A percentile compares a stretch with the other conserved stretches of the same genome.
phyloP scores from a whole-genome alignment of 148 eudicot species.

The Vaccinium corymbosum region DNA sequence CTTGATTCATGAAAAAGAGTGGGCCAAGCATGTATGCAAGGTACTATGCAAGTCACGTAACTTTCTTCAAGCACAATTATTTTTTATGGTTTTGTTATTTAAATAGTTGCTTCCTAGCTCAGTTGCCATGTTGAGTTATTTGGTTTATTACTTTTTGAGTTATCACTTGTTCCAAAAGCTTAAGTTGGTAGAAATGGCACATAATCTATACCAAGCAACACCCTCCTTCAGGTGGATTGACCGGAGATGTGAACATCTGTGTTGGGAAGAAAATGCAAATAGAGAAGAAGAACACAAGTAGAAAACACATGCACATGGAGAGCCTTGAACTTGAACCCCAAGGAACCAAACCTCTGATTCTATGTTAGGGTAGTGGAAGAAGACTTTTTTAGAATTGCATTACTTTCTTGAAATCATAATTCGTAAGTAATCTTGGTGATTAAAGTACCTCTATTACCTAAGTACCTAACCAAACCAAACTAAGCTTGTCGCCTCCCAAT shows the following conservation, averaged over 20 bases:
- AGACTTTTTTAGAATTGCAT: background rate
- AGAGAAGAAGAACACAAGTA: background rate
- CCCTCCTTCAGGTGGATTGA: background rate
- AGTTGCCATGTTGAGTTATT: background rate
- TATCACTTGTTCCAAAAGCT: background rate
- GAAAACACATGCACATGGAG: background rate
- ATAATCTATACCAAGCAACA: background rate
- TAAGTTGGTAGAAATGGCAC: background rate
- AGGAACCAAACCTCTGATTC: background rate
- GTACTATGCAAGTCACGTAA: background rate
- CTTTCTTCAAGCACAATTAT: slow-evolving; percentile 11
- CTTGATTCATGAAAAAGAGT: slow-evolving; percentile 4
- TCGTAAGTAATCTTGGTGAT: background rate
- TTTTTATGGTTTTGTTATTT: background rate
- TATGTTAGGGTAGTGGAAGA: background rate
- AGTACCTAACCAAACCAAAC: background rate
- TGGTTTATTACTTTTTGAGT: background rate
- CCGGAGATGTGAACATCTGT: background rate
- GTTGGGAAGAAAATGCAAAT: background rate
- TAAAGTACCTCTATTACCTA: background rate
- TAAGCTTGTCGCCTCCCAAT: background rate
- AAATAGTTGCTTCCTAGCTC: background rate
- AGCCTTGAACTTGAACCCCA: background rate
- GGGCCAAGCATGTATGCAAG: slow-evolving; percentile 7
- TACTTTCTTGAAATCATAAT: background rate